phyloP scores from a whole-genome alignment of 495 filamentous ascomycete genomes.

The Letharia columbiana region DNA sequence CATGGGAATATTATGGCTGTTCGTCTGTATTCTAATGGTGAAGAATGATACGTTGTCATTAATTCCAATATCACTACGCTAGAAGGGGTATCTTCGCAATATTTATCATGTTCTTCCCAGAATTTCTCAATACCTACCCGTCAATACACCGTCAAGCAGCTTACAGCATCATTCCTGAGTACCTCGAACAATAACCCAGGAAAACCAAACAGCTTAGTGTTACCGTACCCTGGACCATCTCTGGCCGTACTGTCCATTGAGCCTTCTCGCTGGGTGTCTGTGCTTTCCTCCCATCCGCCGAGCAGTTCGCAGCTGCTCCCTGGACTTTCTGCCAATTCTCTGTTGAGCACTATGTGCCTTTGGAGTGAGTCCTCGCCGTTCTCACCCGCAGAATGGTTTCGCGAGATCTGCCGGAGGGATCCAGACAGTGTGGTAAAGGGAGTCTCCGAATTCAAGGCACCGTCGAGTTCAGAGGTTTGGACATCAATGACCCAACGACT shows the following conservation, averaged over 20 bases:
- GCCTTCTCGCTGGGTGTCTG: slow-evolving; percentile 36
- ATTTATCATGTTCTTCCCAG: neutral
- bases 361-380: slow-evolving; percentile 56
- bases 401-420: slow-evolving; percentile 63
- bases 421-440: slow-evolving; percentile 60
- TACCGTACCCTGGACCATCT: slow-evolving; percentile 48
- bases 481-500: slow-evolving; percentile 77
- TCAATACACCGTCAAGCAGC: slow-evolving; percentile 81
- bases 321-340: slow-evolving; percentile 85
- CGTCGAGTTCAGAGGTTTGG: slow-evolving; percentile 22
- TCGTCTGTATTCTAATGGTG: neutral
- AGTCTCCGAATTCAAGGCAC: slow-evolving; percentile 54
- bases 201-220: slow-evolving; percentile 87
- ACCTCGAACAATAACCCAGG: slow-evolving; percentile 94
- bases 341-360: slow-evolving; percentile 76
- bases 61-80: neutral
- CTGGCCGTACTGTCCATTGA: slow-evolving; percentile 42
- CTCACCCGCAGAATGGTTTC: slow-evolving; percentile 51
- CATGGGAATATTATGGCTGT: neutral
- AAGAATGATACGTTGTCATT: neutral
- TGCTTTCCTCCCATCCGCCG: slow-evolving; percentile 80
- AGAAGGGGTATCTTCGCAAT: neutral
- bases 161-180: slow-evolving; percentile 82
- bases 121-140: neutral
- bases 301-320: slow-evolving; percentile 85